Evolutionary conservation across 306 rosid genomes (phyloP).

Genomic region (Medicago arabica): DNA sequence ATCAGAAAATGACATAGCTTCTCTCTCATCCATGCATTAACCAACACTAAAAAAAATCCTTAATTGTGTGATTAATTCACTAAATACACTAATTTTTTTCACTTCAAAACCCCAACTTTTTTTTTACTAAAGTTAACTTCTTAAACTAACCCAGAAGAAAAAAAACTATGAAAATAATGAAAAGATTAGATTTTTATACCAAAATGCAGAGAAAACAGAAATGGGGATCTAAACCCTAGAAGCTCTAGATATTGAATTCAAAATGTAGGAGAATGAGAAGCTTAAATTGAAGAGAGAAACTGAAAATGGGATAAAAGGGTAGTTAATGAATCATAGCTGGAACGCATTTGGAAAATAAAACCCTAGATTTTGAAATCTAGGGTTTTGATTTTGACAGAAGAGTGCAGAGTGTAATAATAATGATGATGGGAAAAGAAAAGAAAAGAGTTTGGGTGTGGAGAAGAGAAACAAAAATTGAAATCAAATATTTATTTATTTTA

Average conservation of each 20-base stretch:
- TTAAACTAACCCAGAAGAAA: slow-evolving; percentile 30
- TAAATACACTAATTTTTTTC: slow-evolving; percentile 2
- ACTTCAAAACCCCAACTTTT: slow-evolving; percentile 14
- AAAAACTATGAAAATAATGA: neutral
- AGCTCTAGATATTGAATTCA: slow-evolving; percentile 44
- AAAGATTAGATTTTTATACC: slow-evolving; percentile 43
- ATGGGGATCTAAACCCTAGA: slow-evolving; percentile 29
- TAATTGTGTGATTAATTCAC: slow-evolving; percentile 27
- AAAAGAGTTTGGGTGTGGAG: slow-evolving; percentile 35
- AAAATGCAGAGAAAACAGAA: slow-evolving; percentile 1
- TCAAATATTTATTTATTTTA: neutral
- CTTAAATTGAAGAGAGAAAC: slow-evolving; percentile 39
- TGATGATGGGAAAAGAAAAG: too few relatives aligned
- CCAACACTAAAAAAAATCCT: slow-evolving; percentile 50
- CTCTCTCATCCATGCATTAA: slow-evolving; percentile 99
- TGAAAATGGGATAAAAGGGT: neutral
- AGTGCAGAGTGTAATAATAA: slow-evolving; percentile 48
- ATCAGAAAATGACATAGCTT: slow-evolving; percentile 89
- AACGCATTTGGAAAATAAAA: slow-evolving; percentile 55
- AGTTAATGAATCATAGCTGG: slow-evolving; percentile 39
- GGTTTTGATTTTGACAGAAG: slow-evolving; percentile 70
- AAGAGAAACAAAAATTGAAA: slow-evolving; percentile 19
- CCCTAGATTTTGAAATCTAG: slow-evolving; percentile 84
- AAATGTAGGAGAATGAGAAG: slow-evolving; percentile 57
- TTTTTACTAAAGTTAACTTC: too few relatives aligned